Base-by-base conservation (phyloP, 805 yeast species). In the Candida railenensis region DNA sequence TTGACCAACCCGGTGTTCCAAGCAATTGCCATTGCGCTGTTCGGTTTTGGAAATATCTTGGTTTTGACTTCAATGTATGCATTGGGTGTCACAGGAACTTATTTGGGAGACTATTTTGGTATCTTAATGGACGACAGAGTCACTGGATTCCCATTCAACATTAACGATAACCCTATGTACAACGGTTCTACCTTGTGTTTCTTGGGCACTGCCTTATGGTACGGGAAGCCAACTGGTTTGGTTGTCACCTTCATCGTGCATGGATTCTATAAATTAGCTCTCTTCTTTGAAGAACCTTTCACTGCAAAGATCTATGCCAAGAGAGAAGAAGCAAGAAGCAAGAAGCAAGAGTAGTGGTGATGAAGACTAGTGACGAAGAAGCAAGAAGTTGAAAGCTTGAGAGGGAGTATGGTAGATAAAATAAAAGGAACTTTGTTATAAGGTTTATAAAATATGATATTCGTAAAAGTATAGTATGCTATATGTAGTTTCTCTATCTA, bases 91-190 rank as follows among this genome's bases (percentile, higher is more conserved):
- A 92, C 97, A 12, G 99, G 99, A 20, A 94, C 99, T 9, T 94
- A 94, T 61, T 71, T 94, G 50, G 99, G 99, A 37, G 99, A 94
- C 66, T 95, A 94, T 70, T 94, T 94, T 67, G 98, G 98, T 1
- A 91, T 94, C 58, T 77, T 94, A 57, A 94, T 92, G 94, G 83
- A 84, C 51, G 80, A 87, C 53, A 80, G 96, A 61, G 96, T 94
- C 49, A 85, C 92, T 15, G 83, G 87, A 1, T 94, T 94, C 78
- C 99, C 99, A 14, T 94, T 94, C 78, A 91, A 84, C 58, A 81
- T 91, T 47, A 78, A 84, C 53, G 85, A 89, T 59, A 92, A 94
- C 67, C 99, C 99, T 53, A 94, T 94, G 99, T 94, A 94, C 68
- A 85, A 87, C 61, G 99, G 99, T 14, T 87, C 96, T 8, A 80